These are phyloP conservation scores for Panicum hallii DNA, from an alignment of 202 grass and related monocot species.

Conservation along the genomic window DNA sequence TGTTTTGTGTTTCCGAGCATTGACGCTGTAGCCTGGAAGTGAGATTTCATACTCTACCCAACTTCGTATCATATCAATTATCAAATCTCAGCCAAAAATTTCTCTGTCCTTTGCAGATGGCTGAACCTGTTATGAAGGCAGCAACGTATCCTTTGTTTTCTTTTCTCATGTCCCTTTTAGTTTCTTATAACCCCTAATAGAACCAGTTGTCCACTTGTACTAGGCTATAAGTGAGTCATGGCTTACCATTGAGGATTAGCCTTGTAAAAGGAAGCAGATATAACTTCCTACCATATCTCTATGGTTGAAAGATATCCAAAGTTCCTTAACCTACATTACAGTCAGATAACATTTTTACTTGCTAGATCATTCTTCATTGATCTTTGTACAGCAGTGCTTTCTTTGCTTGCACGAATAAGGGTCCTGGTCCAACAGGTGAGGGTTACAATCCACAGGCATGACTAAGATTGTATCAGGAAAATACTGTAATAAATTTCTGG, in stretches of 20 bases:
- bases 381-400: slow-evolving; percentile 64
- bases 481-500: not conserved
- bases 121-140: slow-evolving; percentile 81
- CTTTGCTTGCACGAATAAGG: slow-evolving; percentile 80
- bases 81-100: slow-evolving; percentile 3
- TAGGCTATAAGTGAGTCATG: slow-evolving; percentile 5
- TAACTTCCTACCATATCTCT: not conserved
- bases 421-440: slow-evolving; percentile 88
- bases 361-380: slow-evolving; percentile 88
- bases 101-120: slow-evolving; percentile 63
- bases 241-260: not conserved
- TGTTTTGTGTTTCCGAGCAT: slow-evolving; percentile 10
- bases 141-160: slow-evolving; percentile 86
- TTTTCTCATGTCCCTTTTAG: not conserved
- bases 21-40: not conserved
- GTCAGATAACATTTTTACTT: slow-evolving; percentile 90
- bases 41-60: slow-evolving; percentile 5
- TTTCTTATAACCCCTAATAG: too few species aligned
- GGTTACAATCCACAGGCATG: slow-evolving; percentile 11
- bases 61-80: not conserved
- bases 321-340: slow-evolving; percentile 64
- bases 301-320: slow-evolving; percentile 16
- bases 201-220: not conserved
- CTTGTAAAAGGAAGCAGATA: not conserved
- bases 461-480: slow-evolving; percentile 28